phyloP scores from a whole-genome alignment of 2,329 filamentous ascomycete species.

The Botryotinia calthae region DNA sequence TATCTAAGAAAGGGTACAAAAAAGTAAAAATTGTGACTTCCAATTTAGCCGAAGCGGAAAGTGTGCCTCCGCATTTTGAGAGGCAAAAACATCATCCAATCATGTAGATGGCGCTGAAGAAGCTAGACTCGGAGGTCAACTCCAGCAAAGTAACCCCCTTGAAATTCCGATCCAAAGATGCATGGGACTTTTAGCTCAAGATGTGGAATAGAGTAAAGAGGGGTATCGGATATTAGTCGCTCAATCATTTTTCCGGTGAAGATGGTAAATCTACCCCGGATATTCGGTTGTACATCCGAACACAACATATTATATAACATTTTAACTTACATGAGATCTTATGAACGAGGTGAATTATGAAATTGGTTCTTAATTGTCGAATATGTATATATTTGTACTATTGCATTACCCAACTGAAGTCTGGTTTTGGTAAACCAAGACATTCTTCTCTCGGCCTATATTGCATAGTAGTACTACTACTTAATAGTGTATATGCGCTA shows the following conservation, averaged over 20 bases:
- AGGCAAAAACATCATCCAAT: background rate
- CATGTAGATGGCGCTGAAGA: background rate
- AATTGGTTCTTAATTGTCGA: background rate
- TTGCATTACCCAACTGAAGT: background rate
- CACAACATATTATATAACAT: background rate
- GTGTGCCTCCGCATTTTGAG: slow-evolving; percentile 6
- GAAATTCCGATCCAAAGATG: background rate
- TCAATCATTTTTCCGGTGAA: slow-evolving; percentile 5
- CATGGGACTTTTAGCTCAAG: background rate
- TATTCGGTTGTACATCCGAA: slow-evolving; percentile 4
- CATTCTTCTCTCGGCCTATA: background rate
- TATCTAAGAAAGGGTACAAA: background rate
- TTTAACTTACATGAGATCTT: background rate
- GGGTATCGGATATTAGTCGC: background rate
- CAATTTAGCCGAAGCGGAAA: slow-evolving; percentile 17
- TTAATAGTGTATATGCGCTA: background rate
- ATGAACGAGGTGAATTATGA: background rate
- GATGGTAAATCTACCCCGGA: background rate
- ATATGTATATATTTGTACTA: background rate
- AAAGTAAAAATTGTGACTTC: background rate
- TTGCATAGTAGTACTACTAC: background rate
- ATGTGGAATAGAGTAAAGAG: slow-evolving; percentile 2
- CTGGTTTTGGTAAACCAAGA: background rate
- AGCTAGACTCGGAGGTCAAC: background rate
- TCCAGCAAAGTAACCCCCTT: background rate